These are phyloP conservation scores for Globisporangium canariense DNA, from an alignment of 352 stramenopile genomes.

Conservation along the genomic window DNA sequence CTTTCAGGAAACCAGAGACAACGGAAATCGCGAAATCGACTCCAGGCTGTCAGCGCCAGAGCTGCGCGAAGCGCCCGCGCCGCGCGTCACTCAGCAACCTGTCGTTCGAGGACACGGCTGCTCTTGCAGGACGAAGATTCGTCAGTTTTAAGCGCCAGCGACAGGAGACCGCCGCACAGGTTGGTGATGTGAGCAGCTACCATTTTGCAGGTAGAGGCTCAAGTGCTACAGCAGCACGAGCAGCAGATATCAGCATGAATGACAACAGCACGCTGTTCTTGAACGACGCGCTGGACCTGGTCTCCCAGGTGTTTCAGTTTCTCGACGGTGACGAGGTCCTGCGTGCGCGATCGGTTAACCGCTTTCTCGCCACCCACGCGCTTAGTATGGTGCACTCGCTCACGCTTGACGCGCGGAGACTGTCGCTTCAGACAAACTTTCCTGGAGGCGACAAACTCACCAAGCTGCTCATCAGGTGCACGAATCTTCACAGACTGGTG, in stretches of 20 bases:
- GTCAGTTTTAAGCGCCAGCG: neutral
- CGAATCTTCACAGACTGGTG: slow-evolving; percentile 36
- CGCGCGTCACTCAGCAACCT: slow-evolving; percentile 14
- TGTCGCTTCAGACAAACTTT: neutral
- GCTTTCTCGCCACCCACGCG: slow-evolving; percentile 45
- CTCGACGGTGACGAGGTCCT: slow-evolving; percentile 49
- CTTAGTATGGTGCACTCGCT: slow-evolving; percentile 42
- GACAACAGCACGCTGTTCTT: slow-evolving; percentile 27
- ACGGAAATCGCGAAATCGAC: neutral
- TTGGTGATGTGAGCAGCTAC: neutral
- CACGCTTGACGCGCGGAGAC: slow-evolving; percentile 30
- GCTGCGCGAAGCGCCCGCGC: slow-evolving; percentile 13
- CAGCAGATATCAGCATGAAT: neutral
- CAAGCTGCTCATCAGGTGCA: slow-evolving; percentile 35
- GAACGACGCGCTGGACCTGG: slow-evolving; percentile 51
- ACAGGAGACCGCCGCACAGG: neutral
- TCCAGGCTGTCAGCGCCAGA: neutral
- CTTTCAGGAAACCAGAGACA: neutral
- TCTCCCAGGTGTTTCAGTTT: slow-evolving; percentile 55
- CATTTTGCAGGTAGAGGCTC: neutral
- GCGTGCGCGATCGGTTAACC: slow-evolving; percentile 40
- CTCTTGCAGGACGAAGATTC: neutral
- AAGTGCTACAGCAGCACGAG: neutral
- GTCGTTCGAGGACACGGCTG: neutral
- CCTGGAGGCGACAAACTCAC: neutral